A percentile compares a stretch with the other conserved stretches of the same genome.
phyloP scores from a whole-genome alignment of 2,329 filamentous ascomycete species.

The Phyllosticta citrichinensis region DNA sequence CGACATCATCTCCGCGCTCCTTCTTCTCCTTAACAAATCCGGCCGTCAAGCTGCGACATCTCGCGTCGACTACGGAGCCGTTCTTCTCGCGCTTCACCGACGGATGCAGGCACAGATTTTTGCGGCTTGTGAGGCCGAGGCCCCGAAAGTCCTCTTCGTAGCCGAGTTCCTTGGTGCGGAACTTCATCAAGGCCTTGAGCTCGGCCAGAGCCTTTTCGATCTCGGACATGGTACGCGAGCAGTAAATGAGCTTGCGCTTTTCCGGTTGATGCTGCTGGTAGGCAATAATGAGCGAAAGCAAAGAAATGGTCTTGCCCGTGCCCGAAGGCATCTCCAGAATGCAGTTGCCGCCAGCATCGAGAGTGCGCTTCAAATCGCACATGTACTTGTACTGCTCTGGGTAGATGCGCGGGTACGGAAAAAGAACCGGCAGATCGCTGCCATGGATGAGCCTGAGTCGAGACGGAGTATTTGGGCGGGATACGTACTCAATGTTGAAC shows the following conservation, averaged over 20 bases:
- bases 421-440: constrained; percentile 59
- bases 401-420: constrained; percentile 66
- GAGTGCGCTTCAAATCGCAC: constrained; percentile 77
- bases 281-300: constrained; percentile 89
- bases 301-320: constrained; percentile 92
- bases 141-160: constrained; percentile 87
- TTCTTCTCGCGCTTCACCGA: constrained; percentile 96
- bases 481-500: constrained; percentile 62
- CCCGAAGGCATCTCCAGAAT: constrained; percentile 98
- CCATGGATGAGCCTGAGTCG: background rate
- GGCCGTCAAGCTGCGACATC: constrained; percentile 88
- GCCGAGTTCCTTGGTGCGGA: constrained; percentile 80
- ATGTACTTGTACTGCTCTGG: constrained; percentile 56
- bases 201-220: constrained; percentile 96
- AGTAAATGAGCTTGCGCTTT: constrained; percentile 94
- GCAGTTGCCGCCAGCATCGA: constrained; percentile 90
- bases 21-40: constrained; percentile 98
- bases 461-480: background rate
- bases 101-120: constrained; percentile 93
- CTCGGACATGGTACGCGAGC: constrained; percentile 99
- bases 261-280: constrained; percentile 93
- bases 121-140: constrained; percentile 85
- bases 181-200: constrained; percentile 88
- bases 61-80: constrained; percentile 85
- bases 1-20: constrained; percentile 85